Percentiles rank a stretch among this genome's conserved stretches.
Conservation (phyloP, 1,284 basidiomycete genomes). For the Agroathelia rolfsii region DNA sequence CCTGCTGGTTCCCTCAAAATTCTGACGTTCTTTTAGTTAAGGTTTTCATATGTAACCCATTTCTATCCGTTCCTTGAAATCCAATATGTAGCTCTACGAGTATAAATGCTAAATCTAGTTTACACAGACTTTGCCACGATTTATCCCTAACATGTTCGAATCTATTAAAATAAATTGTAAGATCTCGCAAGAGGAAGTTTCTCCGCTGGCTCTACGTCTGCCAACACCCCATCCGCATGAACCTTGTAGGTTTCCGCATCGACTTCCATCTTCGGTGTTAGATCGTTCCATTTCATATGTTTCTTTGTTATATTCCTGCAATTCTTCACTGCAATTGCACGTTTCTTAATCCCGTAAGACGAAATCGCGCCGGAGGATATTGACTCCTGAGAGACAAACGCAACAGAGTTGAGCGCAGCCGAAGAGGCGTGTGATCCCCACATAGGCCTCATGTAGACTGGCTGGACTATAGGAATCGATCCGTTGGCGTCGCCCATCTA, state of each 20-base stretch:
- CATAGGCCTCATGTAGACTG: conserved; percentile 80
- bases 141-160: conserved; percentile 1
- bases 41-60: too few species aligned
- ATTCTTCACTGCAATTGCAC: conserved; percentile 63
- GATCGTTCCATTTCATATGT: conserved; percentile 91
- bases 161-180: conserved; percentile 75
- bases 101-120: too few species aligned
- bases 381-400: conserved; percentile 79
- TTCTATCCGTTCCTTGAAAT: too few species aligned
- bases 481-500: conserved; percentile 92
- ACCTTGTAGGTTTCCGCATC: conserved; percentile 93
- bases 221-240: conserved; percentile 66
- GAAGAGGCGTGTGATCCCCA: conserved; percentile 73
- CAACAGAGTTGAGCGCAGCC: conserved; percentile 72
- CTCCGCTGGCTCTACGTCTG: conserved; percentile 71
- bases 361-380: conserved; percentile 53
- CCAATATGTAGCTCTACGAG: too few species aligned
- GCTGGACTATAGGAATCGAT: conserved; percentile 91
- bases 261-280: conserved; percentile 76
- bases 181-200: conserved; percentile 57
- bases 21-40: too few species aligned
- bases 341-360: conserved; percentile 70
- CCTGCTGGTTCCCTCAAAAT: too few species aligned
- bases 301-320: conserved; percentile 76
- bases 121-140: conserved; percentile 1